Base-by-base conservation (phyloP, 1,284 basidiomycete species). In the Trametes polyzona region DNA sequence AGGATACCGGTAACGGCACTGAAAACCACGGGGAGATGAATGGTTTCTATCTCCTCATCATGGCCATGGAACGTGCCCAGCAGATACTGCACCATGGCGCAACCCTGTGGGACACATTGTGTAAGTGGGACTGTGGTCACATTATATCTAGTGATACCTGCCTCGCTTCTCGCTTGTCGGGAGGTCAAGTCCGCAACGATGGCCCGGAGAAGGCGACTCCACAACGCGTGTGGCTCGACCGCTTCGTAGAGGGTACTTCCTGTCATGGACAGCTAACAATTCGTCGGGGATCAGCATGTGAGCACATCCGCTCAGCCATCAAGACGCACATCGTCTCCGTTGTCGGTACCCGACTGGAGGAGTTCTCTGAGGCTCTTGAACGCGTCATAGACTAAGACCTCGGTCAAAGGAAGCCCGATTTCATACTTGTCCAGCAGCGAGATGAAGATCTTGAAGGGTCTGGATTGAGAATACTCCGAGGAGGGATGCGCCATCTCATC, bases 361-460 rank as follows among this genome's bases (percentile, higher is more conserved):
- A 84, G 76, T n/a, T 74, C 71, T 68, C 84, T 83, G 43, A 95
- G 78, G 2, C 91, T 85, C 50, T 81, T 84, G 68, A 96, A 87
- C 0, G 90, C 82, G 62, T 97, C 92, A 55, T 93, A 84, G 4
- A 93, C 84, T 32, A 98, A 75, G 1, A 78, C 79, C 42, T 92
- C 86, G 0, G 95, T 96, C 24, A 99, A 74, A 0, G 84, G 81
- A 17, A 85, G 84, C 0, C 96, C 96, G 48, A 99, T 89, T 73
- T 98, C 95, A 92, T 94, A 98, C 72, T 97, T 97, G 74, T 99
- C 97, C 61, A 98, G 77, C 16, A 99, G 73, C 0, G 95, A 96
- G 26, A 98, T 87, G 71, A 98, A 96, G 43, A 98, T 92, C 73
- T 96, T 96, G 81, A 95, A 98, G 0, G 97, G 94, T 16, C 91